Conservation (phyloP, 176 grass and related monocot genomes). For the Triticum turgidum region DNA sequence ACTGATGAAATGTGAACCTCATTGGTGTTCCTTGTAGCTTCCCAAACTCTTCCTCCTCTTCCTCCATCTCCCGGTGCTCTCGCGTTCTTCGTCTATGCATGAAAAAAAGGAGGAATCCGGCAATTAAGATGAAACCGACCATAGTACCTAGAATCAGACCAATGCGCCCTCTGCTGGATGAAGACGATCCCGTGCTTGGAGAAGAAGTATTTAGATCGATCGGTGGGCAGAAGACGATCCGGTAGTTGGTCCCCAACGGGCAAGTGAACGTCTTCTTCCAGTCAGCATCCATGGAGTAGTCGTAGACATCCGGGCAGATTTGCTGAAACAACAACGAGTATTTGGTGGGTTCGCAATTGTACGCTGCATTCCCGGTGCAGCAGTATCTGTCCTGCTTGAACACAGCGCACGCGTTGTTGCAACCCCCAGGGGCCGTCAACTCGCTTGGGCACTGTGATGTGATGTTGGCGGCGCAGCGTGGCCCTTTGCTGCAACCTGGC, state of each 20-base stretch:
- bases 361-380: neutral
- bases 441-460: slow-evolving; percentile 22
- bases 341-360: neutral
- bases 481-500: slow-evolving; percentile 11
- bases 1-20: slow-evolving; percentile 6
- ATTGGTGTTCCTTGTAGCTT: neutral
- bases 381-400: slow-evolving; percentile 16
- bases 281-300: neutral
- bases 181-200: neutral
- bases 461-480: neutral
- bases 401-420: slow-evolving; percentile 27
- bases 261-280: neutral
- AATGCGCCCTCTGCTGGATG: neutral
- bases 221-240: neutral
- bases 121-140: neutral
- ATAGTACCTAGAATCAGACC: neutral
- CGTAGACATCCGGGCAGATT: neutral
- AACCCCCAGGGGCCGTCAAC: slow-evolving; percentile 31
- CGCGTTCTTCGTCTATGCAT: neutral
- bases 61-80: neutral
- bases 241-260: neutral
- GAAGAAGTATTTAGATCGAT: neutral
- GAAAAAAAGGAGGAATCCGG: neutral
- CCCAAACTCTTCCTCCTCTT: neutral
- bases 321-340: neutral